Evolutionary conservation across 2,329 filamentous ascomycete species (phyloP).

Genomic region (Aspergillus clavatus): DNA sequence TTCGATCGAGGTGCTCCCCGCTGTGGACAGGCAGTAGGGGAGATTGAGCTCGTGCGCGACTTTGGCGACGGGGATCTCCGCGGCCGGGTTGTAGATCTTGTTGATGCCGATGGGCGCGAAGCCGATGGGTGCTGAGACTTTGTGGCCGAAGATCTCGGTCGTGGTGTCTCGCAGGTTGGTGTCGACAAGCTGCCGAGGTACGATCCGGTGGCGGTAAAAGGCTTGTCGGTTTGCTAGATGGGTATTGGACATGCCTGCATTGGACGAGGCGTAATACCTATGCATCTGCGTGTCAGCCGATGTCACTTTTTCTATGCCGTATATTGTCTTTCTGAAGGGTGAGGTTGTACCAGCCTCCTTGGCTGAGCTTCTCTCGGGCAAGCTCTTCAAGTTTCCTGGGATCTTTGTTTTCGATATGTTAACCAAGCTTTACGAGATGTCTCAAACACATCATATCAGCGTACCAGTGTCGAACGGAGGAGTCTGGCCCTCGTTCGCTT

Average conservation of each 20-base stretch:
- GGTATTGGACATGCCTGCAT: conserved; percentile 37
- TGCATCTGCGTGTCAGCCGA: not conserved
- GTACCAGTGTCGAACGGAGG: conserved; percentile 51
- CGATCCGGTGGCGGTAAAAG: conserved; percentile 60
- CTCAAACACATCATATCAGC: too few relatives aligned
- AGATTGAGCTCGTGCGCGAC: conserved; percentile 57
- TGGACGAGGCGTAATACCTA: conserved; percentile 35
- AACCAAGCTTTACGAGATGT: not conserved
- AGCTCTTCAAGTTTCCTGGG: conserved; percentile 56
- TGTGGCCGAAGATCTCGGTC: conserved; percentile 57
- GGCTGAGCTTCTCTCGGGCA: conserved; percentile 52
- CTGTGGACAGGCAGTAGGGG: conserved; percentile 57
- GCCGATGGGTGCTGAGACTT: conserved; percentile 56
- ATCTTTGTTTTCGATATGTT: conserved; percentile 24
- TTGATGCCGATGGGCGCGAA: conserved; percentile 64
- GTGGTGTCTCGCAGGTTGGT: conserved; percentile 55
- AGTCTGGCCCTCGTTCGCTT: conserved; percentile 47
- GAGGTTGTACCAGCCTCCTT: conserved; percentile 49
- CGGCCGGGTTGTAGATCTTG: conserved; percentile 57
- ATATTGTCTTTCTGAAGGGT: too few relatives aligned
- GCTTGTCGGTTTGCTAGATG: conserved; percentile 57
- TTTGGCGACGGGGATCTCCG: conserved; percentile 56
- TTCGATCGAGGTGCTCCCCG: conserved; percentile 54
- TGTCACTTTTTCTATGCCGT: too few relatives aligned
- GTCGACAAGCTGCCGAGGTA: conserved; percentile 58